A percentile compares a stretch with the other conserved stretches of the same genome.
Conservation (phyloP, 225 moss, liverwort and hornwort genomes). For the Pseudisothecium myosuroides region DNA sequence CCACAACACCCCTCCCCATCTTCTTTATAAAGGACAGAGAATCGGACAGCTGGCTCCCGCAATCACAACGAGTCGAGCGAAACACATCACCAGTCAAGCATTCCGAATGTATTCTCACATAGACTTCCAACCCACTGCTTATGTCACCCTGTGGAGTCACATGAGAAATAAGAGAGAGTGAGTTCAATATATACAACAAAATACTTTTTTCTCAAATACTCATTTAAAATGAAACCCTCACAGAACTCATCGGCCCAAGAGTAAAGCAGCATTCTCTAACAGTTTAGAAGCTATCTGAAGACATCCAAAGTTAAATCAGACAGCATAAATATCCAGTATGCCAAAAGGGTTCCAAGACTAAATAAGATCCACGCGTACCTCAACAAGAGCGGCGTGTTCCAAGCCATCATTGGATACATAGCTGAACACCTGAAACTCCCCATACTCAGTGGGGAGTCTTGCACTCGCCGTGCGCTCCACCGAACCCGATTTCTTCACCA, state of each 20-base stretch:
- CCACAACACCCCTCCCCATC: conserved; percentile 74
- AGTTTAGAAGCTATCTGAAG: not conserved
- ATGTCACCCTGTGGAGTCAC: conserved; percentile 69
- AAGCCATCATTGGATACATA: conserved; percentile 83
- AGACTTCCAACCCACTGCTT: conserved; percentile 79
- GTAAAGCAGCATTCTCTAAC: not conserved
- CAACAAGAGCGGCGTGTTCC: conserved; percentile 88
- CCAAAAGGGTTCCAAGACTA: not conserved
- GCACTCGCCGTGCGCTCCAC: conserved; percentile 72
- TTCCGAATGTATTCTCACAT: conserved; percentile 92
- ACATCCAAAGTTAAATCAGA: not conserved
- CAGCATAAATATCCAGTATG: not conserved
- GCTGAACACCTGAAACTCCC: conserved; percentile 67
- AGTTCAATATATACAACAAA: not conserved
- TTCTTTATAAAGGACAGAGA: conserved; percentile 69
- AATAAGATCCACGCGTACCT: conserved; percentile 25
- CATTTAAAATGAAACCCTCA: not conserved
- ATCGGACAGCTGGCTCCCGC: conserved; percentile 78
- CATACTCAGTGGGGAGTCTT: conserved; percentile 74
- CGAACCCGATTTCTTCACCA: conserved; percentile 28
- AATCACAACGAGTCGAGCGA: conserved; percentile 92
- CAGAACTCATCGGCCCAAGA: not conserved
- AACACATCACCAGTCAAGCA: conserved; percentile 96
- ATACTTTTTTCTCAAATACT: not conserved
- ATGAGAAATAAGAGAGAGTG: not conserved